Evolutionary conservation across 1,139 yeast genomes (phyloP).

Genomic region (Hansenula sp.): DNA sequence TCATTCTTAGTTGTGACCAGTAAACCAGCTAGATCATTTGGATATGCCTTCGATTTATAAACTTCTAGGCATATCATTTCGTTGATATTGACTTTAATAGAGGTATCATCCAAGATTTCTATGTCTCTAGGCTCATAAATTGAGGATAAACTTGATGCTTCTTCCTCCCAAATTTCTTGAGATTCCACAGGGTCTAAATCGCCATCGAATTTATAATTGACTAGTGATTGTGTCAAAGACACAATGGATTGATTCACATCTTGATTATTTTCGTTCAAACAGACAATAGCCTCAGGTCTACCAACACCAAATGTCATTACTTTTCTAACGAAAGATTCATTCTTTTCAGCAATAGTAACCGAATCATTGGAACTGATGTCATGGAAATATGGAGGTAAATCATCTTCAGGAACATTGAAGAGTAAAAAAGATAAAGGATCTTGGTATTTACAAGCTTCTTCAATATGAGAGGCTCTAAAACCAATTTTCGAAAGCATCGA

Average conservation of each 20-base stretch:
- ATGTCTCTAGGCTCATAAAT: conserved; percentile 43
- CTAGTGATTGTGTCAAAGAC: conserved; percentile 40
- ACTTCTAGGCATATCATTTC: conserved; percentile 43
- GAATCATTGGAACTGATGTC: conserved; percentile 44
- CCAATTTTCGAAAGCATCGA: conserved; percentile 42
- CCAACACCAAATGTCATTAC: conserved; percentile 69
- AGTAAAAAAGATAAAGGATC: conserved; percentile 77
- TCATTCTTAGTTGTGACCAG: conserved; percentile 47
- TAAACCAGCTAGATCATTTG: conserved; percentile 59
- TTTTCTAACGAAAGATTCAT: conserved; percentile 47
- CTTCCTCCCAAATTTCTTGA: conserved; percentile 64
- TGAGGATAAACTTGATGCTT: conserved; percentile 62
- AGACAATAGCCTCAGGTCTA: conserved; percentile 53
- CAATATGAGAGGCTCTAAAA: conserved; percentile 64
- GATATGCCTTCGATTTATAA: conserved; percentile 52
- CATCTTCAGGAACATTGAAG: conserved; percentile 91
- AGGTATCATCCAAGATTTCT: conserved; percentile 23
- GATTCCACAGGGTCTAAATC: conserved; percentile 23
- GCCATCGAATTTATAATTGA: conserved; percentile 20
- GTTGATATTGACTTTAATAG: conserved; percentile 15
- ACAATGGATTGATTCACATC: conserved; percentile 54
- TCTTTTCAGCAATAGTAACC: conserved; percentile 44
- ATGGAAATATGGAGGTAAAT: conserved; percentile 54
- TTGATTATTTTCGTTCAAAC: conserved; percentile 37
- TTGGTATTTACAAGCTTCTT: conserved; percentile 68